Evolutionary conservation across 2,329 filamentous ascomycete species (phyloP), one percentile per base, ranked within the genome.

Genomic region (Fusarium circinatum): DNA sequence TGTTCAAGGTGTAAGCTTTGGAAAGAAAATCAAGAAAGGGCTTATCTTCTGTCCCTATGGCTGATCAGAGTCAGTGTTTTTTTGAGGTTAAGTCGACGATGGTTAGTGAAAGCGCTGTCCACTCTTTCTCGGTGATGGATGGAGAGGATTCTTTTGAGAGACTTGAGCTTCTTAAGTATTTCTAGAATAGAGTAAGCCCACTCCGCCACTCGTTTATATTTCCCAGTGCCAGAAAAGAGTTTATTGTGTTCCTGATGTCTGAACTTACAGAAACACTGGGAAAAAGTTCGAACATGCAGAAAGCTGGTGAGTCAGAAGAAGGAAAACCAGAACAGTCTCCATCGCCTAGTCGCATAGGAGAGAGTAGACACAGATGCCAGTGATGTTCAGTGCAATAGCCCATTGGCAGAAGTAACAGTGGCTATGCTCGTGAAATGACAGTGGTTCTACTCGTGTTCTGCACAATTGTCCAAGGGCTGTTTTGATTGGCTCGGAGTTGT

Each of bases 121-220:
- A 14, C 2, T 39, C 20, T 3, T 45, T 26, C 11, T 26, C 17
- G 18, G 44, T 26, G 18, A 20, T 8, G 3, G 8, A 45, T 26
- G 9, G 6, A 20, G 8, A 20, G 4, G 13, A 4, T 28, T 47
- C 44, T 8, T 22, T 20, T 8, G 44, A 3, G 18, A 47, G 6
- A 10, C 3, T 47, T 22, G 24, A 15, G 44, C 0, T 2, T 10
- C 5, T 28, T 28, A 47, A 15, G 24, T 47, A 28, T 28, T 22
- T 1, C 1, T 1, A 34, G 0, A 28, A 28, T 14, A 20, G 0
- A 28, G 12, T 47, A 18, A 47, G 2, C 8, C 24, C 5, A 4
- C 1, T 8, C 8, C 1, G 2, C 0, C 13, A n/a, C 5, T 11
- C 5, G 5, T 12, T 12, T 26, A 1, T 8, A 3, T 6, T 5